Percentiles rank a stretch among this genome's conserved stretches.
Evolutionary conservation across 75 land plant species (phyloP).

Genomic region (Chamaecyparis obtusa): DNA sequence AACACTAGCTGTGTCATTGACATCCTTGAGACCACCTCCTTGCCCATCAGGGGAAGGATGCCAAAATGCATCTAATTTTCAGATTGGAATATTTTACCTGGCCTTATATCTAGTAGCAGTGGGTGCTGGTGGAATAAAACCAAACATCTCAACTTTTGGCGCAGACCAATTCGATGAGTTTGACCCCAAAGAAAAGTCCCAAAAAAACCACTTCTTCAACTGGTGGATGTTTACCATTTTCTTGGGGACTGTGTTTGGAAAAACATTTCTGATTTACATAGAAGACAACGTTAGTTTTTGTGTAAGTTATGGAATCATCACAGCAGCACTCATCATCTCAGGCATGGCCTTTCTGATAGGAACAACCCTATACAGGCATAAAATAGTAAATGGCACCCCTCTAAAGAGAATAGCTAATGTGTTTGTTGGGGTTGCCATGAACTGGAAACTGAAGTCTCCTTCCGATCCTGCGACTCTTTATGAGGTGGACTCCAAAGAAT

Average conservation of each 20-base stretch:
- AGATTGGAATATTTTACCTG: slow-evolving; percentile 78
- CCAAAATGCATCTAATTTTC: slow-evolving; percentile 46
- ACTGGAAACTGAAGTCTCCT: too few relatives aligned
- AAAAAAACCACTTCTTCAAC: slow-evolving; percentile 85
- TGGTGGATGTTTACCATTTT: slow-evolving; percentile 49
- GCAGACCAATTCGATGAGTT: slow-evolving; percentile 94
- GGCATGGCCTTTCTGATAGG: slow-evolving; percentile 21
- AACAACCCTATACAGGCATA: slow-evolving; percentile 67
- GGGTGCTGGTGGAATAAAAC: slow-evolving; percentile 90
- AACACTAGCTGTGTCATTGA: slow-evolving; percentile 76
- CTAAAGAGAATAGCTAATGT: slow-evolving; percentile 65
- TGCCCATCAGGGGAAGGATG: slow-evolving; percentile 40
- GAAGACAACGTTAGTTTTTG: slow-evolving; percentile 35
- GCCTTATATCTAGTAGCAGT: slow-evolving; percentile 85
- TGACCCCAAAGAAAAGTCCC: slow-evolving; percentile 61
- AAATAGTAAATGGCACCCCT: slow-evolving; percentile 59
- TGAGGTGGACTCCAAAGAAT: too few relatives aligned
- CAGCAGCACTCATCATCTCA: slow-evolving; percentile 43
- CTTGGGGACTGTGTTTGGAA: too few relatives aligned
- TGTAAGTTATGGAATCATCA: slow-evolving; percentile 23
- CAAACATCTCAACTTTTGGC: slow-evolving; percentile 89
- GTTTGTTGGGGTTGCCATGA: slow-evolving; percentile 37
- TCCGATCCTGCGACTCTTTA: too few relatives aligned
- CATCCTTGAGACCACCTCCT: slow-evolving; percentile 51
- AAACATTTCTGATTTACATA: background rate